A percentile compares a stretch with the other conserved stretches of the same genome.
These are phyloP conservation scores for Rhynchospora pubera DNA, from an alignment of 176 grass and related monocot species.

Conservation along the genomic window DNA sequence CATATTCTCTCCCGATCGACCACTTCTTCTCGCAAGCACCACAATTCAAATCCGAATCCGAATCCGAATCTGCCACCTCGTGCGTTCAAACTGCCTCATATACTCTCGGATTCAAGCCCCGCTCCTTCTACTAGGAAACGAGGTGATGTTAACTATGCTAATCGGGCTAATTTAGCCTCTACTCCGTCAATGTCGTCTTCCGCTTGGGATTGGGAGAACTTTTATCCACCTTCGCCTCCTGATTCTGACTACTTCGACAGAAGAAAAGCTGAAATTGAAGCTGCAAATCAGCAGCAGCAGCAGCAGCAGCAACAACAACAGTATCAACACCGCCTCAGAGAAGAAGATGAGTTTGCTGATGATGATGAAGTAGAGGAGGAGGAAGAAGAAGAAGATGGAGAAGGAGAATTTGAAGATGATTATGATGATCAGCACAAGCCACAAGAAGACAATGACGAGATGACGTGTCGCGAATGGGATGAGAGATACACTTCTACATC, in stretches of 20 bases:
- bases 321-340: constrained; percentile 33
- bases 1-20: constrained; percentile 50
- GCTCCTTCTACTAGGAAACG: not conserved
- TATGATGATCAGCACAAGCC: constrained; percentile 42
- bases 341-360: constrained; percentile 42
- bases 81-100: not conserved
- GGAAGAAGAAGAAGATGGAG: constrained; percentile 31
- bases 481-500: constrained; percentile 26
- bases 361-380: constrained; percentile 32
- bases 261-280: constrained; percentile 61
- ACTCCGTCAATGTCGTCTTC: constrained; percentile 86
- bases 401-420: constrained; percentile 46
- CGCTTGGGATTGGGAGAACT: constrained; percentile 94
- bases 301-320: constrained; percentile 7
- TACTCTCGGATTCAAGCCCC: constrained; percentile 24
- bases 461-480: constrained; percentile 32
- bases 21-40: constrained; percentile 37
- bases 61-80: not conserved
- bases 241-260: constrained; percentile 92
- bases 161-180: constrained; percentile 18
- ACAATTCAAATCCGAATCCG: not conserved
- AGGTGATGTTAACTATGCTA: not conserved
- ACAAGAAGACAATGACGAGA: constrained; percentile 35
- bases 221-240: constrained; percentile 85
- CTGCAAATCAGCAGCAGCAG: constrained; percentile 54